A percentile compares a stretch with the other conserved stretches of the same genome.
phyloP scores from a whole-genome alignment of 116 monocot species.

The Dioscorea cayenensis region DNA sequence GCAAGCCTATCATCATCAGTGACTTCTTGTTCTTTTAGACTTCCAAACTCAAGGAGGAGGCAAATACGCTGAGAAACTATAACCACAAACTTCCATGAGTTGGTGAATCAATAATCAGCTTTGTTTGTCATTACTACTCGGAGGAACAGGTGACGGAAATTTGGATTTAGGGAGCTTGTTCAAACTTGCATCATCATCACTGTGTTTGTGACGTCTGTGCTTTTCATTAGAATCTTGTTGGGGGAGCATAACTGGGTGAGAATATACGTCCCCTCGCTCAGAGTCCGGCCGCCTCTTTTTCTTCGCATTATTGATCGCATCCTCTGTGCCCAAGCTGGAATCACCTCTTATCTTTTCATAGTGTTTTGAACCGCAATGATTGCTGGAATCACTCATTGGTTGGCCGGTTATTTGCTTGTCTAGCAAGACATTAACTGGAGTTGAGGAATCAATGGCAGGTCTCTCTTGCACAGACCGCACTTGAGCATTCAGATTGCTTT shows the following conservation, averaged over 20 bases:
- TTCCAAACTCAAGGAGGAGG: too few species aligned
- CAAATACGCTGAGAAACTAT: too few species aligned
- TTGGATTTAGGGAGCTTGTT: slow-evolving; percentile 11
- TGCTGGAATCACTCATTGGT: slow-evolving; percentile 22
- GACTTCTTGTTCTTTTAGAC: too few species aligned
- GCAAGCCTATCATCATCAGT: too few species aligned
- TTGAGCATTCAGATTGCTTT: slow-evolving; percentile 18
- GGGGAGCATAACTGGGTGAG: slow-evolving; percentile 20
- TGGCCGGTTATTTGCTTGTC: slow-evolving; percentile 26
- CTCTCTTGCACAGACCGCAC: slow-evolving; percentile 25
- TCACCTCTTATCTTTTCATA: slow-evolving; percentile 23
- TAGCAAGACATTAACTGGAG: slow-evolving; percentile 8
- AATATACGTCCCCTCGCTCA: slow-evolving; percentile 33
- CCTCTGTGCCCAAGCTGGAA: slow-evolving; percentile 10
- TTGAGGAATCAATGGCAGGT: slow-evolving; percentile 12
- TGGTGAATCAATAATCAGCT: slow-evolving; percentile 14
- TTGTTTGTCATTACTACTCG: slow-evolving; percentile 1
- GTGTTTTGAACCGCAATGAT: slow-evolving; percentile 21
- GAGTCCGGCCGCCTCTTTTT: slow-evolving; percentile 68
- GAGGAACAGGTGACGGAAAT: slow-evolving; percentile 10
- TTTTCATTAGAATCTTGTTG: slow-evolving; percentile 21
- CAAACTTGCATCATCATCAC: slow-evolving; percentile 17
- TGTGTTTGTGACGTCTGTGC: slow-evolving; percentile 13
- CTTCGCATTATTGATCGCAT: slow-evolving; percentile 25
- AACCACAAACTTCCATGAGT: too few species aligned